Evolutionary conservation across 768 basidiomycete species (phyloP).

Genomic region (Leccinum variicolor): DNA sequence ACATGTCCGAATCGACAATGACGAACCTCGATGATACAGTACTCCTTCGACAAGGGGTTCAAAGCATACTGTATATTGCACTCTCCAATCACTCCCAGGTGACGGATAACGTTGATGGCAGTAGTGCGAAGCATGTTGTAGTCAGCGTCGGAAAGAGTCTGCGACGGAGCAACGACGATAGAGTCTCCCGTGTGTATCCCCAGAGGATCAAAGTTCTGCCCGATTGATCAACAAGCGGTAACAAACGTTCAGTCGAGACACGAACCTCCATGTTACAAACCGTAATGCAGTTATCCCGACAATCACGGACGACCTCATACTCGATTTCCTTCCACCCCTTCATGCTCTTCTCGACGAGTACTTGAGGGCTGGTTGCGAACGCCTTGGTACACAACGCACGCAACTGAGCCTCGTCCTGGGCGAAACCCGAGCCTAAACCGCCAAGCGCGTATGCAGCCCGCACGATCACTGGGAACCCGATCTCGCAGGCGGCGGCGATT

Average conservation of each 20-base stretch:
- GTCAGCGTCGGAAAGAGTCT: slow-evolving; percentile 97
- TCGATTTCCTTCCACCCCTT: slow-evolving; percentile 99
- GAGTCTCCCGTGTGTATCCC: slow-evolving; percentile 99
- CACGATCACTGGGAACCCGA: slow-evolving; percentile 95
- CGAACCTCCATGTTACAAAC: slow-evolving; percentile 99
- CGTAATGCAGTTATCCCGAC: slow-evolving; percentile 97
- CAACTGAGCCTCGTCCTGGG: slow-evolving; percentile 89
- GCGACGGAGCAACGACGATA: slow-evolving; percentile 96
- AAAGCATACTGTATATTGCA: slow-evolving; percentile 99
- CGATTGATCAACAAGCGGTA: neutral
- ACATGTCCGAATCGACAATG: neutral
- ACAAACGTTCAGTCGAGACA: neutral
- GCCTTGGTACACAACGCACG: slow-evolving; percentile 88
- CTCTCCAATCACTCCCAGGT: slow-evolving; percentile 95
- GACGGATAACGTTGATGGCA: slow-evolving; percentile 98
- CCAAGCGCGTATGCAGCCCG: slow-evolving; percentile 96
- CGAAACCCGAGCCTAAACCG: slow-evolving; percentile 94
- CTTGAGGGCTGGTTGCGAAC: slow-evolving; percentile 96
- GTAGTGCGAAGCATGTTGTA: slow-evolving; percentile 99
- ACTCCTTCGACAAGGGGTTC: slow-evolving; percentile 92
- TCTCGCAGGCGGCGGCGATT: slow-evolving; percentile 70
- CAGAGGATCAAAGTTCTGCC: slow-evolving; percentile 95
- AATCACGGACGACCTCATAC: slow-evolving; percentile 98
- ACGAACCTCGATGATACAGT: slow-evolving; percentile 94
- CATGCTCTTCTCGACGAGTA: slow-evolving; percentile 99